Conservation (phyloP, 2,329 filamentous ascomycete genomes). For the Penicillium sp. region DNA sequence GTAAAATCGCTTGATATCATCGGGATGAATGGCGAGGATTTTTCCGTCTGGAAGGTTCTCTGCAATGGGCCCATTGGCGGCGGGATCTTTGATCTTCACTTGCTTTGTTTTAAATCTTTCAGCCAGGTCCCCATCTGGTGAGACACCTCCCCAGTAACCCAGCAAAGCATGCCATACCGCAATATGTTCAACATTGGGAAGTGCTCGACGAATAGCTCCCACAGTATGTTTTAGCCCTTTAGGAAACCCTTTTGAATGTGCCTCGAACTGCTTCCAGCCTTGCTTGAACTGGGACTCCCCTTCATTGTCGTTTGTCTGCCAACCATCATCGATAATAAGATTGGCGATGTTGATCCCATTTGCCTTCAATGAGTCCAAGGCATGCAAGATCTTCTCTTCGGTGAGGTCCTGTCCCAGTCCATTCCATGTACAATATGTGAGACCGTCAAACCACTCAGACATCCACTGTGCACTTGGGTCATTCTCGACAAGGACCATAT, state of each 20-base stretch:
- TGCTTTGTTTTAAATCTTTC: slow-evolving; percentile 71
- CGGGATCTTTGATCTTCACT: slow-evolving; percentile 55
- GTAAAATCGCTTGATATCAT: slow-evolving; percentile 75
- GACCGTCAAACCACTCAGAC: slow-evolving; percentile 85
- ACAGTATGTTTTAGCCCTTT: slow-evolving; percentile 72
- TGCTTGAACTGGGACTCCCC: slow-evolving; percentile 53
- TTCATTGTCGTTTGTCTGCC: slow-evolving; percentile 71
- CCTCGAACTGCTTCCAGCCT: slow-evolving; percentile 80
- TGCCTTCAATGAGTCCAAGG: slow-evolving; percentile 67
- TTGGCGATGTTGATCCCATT: slow-evolving; percentile 75
- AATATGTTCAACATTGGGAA: slow-evolving; percentile 74
- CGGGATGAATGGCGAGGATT: slow-evolving; percentile 70
- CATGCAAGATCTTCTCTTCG: slow-evolving; percentile 73
- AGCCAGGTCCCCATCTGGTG: slow-evolving; percentile 70
- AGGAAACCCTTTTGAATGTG: slow-evolving; percentile 75
- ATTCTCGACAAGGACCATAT: slow-evolving; percentile 44
- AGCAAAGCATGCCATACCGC: slow-evolving; percentile 90
- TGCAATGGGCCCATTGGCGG: slow-evolving; percentile 48
- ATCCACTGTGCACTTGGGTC: slow-evolving; percentile 59
- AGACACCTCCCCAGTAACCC: slow-evolving; percentile 89
- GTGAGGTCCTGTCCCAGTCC: slow-evolving; percentile 79
- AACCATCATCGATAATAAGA: slow-evolving; percentile 95
- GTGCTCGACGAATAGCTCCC: slow-evolving; percentile 63
- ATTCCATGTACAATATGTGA: slow-evolving; percentile 98
- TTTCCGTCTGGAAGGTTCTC: slow-evolving; percentile 42